phyloP scores from a whole-genome alignment of 495 filamentous ascomycete genomes.

The Annulohypoxylon stygium region DNA sequence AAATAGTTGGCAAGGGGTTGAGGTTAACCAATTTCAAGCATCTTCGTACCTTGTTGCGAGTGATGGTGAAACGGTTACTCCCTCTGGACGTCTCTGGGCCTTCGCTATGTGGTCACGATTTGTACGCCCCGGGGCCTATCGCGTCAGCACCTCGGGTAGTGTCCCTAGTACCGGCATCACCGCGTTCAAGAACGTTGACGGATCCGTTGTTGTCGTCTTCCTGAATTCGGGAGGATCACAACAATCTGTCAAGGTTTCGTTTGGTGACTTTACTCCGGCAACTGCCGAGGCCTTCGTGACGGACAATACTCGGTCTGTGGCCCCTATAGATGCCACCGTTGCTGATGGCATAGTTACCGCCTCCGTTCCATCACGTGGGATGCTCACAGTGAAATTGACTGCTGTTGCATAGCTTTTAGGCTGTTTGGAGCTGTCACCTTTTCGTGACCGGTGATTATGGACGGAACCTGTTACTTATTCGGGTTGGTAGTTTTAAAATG shows the following conservation, averaged over 20 bases:
- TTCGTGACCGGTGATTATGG: no score
- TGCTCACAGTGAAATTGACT: slow-evolving; percentile 50
- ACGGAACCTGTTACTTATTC: no score
- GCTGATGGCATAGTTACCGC: slow-evolving; percentile 38
- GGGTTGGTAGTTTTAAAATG: no score
- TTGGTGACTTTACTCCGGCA: slow-evolving; percentile 44
- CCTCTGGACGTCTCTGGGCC: slow-evolving; percentile 63
- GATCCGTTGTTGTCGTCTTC: slow-evolving; percentile 58
- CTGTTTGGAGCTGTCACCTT: no score
- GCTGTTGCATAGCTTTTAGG: no score
- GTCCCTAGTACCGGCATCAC: slow-evolving; percentile 55
- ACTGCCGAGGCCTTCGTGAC: slow-evolving; percentile 51
- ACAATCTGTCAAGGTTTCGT: slow-evolving; percentile 46
- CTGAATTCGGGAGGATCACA: slow-evolving; percentile 58
- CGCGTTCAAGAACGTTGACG: slow-evolving; percentile 64
- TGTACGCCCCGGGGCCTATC: slow-evolving; percentile 62
- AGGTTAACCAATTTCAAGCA: slow-evolving; percentile 52
- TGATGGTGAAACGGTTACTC: slow-evolving; percentile 51
- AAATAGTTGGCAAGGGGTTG: slow-evolving; percentile 58
- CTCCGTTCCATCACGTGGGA: slow-evolving; percentile 42
- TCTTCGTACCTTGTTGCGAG: slow-evolving; percentile 57
- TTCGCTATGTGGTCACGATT: slow-evolving; percentile 63
- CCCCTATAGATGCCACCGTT: slow-evolving; percentile 24
- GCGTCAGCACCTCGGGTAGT: slow-evolving; percentile 56
- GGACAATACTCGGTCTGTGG: slow-evolving; percentile 45